Evolutionary conservation across 1,284 basidiomycete species (phyloP), one percentile per base, ranked within the genome.

Genomic region (Cryptococcus wingfieldii): DNA sequence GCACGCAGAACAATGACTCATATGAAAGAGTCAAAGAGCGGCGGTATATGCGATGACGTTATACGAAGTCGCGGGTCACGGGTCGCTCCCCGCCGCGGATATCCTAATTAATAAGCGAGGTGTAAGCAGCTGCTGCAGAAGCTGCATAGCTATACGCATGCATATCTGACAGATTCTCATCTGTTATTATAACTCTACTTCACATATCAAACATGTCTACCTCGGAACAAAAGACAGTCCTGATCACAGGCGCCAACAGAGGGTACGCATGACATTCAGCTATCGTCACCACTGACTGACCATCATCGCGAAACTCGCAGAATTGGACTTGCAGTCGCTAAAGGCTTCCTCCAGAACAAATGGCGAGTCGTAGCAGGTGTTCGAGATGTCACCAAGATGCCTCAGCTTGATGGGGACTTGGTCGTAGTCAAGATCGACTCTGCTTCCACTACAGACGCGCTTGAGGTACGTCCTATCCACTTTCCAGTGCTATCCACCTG

Each of bases 331-430:
- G 54, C 39, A 5, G 44, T 61, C n/a, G 41, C 46, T 41, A 55
- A 61, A 37, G n/a, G 25, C n/a, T 62, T 51, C 53, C 45, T 51
- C 9, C n/a, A 43, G 18, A 53, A 53, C 39, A 52, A 56, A 14
- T 57, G 48, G 46, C 48, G 38, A 19, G 53, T 60, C 38, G 54
- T 59, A 27, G 53, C 56, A 3, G 56, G 56, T 19, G 62, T 57
- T n/a, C 44, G 62, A 25, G 54, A 61, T 38, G 38, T 41, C 1
- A 18, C 44, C n/a, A 57, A 45, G 18, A 52, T 58, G 49, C 60
- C 60, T 3, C 38, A 50, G 19, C 16, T 58, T 8, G 55, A 57
- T 4, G 51, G 53, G 9, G 19, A 44, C 4, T 4, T 44, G 18
- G 25, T 44, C 16, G 10, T 25, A 10, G 18, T 44, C 42, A 44